Conservation (phyloP, 2,329 filamentous ascomycete species). For the Chrysoporthe austroafricana region DNA sequence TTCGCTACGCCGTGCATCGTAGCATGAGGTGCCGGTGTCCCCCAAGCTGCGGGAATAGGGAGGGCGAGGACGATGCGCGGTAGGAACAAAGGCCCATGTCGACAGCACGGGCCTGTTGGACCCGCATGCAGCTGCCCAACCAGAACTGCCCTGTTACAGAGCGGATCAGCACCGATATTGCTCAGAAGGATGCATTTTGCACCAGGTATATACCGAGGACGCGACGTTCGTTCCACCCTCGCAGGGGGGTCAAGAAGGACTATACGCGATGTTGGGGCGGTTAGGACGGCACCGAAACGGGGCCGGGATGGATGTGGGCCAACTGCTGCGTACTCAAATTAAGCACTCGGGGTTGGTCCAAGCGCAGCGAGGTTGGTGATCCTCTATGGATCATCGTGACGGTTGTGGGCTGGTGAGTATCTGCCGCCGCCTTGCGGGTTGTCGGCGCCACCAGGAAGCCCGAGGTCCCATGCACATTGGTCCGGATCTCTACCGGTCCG, state of each 20-base stretch:
- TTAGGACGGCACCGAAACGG: constrained; percentile 5
- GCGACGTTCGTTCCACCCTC: not conserved
- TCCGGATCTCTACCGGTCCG: not conserved
- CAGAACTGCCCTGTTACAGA: not conserved
- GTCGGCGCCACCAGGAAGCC: not conserved
- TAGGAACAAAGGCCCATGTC: not conserved
- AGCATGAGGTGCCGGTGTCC: not conserved
- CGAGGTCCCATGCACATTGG: not conserved
- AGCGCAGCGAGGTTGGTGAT: not conserved
- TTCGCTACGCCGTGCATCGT: not conserved
- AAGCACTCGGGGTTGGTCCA: not conserved
- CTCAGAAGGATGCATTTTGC: not conserved
- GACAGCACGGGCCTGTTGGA: not conserved
- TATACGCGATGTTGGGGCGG: not conserved
- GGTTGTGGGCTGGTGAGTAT: not conserved
- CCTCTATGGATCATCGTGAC: not conserved
- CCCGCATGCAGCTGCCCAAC: not conserved
- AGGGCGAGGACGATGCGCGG: not conserved
- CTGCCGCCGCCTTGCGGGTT: not conserved
- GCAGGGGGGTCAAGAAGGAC: too few relatives aligned
- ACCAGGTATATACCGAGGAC: not conserved
- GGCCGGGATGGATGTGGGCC: constrained; percentile 2
- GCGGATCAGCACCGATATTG: not conserved
- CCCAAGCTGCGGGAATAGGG: not conserved
- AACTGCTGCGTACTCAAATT: not conserved